Percentiles rank a stretch among this genome's conserved stretches.
Evolutionary conservation across 805 yeast species (phyloP).

Genomic region (Sugiyamaella marilandica): DNA sequence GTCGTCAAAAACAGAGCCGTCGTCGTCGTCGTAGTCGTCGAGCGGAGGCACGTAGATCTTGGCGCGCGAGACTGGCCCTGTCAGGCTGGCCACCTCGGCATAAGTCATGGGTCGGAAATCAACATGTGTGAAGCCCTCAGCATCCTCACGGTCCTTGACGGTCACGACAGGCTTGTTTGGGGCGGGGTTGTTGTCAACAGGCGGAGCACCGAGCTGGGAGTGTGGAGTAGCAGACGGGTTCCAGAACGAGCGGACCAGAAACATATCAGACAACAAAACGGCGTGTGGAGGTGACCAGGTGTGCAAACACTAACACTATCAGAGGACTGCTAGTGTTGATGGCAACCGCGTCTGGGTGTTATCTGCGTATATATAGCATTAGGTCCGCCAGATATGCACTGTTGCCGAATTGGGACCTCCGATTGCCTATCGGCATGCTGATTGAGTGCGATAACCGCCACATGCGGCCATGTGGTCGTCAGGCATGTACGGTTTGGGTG

Average conservation of each 20-base stretch:
- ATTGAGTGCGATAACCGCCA: slow-evolving; percentile 1
- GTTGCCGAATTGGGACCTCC: neutral
- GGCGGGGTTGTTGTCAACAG: neutral
- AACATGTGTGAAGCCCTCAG: slow-evolving; percentile 43
- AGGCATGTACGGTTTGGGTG: slow-evolving; percentile 1
- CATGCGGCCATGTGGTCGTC: neutral
- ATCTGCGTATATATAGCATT: neutral
- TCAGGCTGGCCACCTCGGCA: slow-evolving; percentile 46
- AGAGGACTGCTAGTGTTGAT: neutral
- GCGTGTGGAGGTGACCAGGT: neutral
- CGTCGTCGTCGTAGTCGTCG: slow-evolving; percentile 23
- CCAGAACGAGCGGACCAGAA: slow-evolving; percentile 1
- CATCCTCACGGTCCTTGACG: slow-evolving; percentile 26
- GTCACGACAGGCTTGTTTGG: slow-evolving; percentile 5
- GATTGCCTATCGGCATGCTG: slow-evolving; percentile 3
- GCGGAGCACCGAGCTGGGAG: neutral
- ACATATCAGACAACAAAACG: neutral
- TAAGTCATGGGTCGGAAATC: slow-evolving; percentile 46
- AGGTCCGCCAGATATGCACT: neutral
- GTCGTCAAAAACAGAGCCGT: slow-evolving; percentile 23
- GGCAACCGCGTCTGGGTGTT: slow-evolving; percentile 1
- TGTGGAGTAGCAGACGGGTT: neutral
- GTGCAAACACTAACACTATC: neutral
- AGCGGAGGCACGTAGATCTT: slow-evolving; percentile 17
- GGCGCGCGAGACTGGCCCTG: slow-evolving; percentile 11